Conservation (phyloP, 257 asterid species). For the Apocynum venetum region DNA sequence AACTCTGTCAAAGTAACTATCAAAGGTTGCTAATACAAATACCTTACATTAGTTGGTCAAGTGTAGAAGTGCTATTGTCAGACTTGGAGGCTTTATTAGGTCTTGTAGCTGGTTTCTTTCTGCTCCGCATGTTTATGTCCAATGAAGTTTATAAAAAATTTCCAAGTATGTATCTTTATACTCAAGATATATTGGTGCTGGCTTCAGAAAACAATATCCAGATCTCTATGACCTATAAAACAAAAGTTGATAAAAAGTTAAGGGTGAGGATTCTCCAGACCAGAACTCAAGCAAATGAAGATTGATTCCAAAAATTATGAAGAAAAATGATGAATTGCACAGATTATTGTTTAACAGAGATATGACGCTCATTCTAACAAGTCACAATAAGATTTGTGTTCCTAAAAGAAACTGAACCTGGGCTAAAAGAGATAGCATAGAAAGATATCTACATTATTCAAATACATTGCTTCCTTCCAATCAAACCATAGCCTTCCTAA, state of each 20-base stretch:
- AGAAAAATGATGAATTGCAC: neutral
- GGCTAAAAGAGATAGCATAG: neutral
- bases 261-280: neutral
- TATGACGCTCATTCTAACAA: neutral
- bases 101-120: neutral
- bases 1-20: neutral
- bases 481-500: neutral
- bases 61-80: neutral
- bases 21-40: neutral
- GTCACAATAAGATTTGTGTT: neutral
- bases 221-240: neutral
- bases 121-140: conserved; percentile 1
- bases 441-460: neutral
- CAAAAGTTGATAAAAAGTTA: neutral
- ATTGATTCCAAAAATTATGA: neutral
- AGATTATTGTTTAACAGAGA: neutral
- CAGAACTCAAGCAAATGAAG: neutral
- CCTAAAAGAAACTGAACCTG: neutral
- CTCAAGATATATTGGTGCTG: neutral
- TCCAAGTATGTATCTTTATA: neutral
- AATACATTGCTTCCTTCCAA: neutral
- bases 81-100: conserved; percentile 1
- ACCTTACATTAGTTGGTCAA: conserved; percentile 8
- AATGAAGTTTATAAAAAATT: neutral
- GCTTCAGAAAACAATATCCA: neutral